These are phyloP conservation scores for Ochetophila trinervis DNA, from an alignment of 306 rosid species.

Conservation along the genomic window DNA sequence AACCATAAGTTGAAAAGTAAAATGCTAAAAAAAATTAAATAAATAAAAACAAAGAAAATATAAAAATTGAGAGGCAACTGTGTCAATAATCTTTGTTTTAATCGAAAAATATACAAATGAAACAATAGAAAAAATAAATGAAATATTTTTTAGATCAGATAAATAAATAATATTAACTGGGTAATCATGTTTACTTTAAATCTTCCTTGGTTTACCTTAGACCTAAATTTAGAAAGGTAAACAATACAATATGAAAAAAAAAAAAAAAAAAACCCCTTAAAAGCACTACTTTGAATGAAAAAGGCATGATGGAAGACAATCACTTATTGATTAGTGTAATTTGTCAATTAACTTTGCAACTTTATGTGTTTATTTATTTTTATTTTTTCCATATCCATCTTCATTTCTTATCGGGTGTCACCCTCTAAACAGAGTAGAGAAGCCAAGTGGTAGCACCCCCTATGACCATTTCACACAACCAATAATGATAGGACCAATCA, in stretches of 20 bases:
- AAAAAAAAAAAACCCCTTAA: not conserved
- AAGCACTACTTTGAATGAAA: not conserved
- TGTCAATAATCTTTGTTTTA: too few species aligned
- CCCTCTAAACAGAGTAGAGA: slow-evolving; percentile 6
- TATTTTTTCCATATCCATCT: slow-evolving; percentile 1
- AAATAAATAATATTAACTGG: too few species aligned
- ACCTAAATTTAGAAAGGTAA: not conserved
- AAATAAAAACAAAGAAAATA: too few species aligned
- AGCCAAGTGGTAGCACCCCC: slow-evolving; percentile 44
- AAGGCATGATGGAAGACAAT: slow-evolving; percentile 3
- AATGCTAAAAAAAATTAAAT: too few species aligned
- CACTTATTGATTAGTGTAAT: not conserved
- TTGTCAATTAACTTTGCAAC: slow-evolving; percentile 1
- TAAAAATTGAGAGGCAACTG: too few species aligned
- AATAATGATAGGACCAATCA: slow-evolving; percentile 32
- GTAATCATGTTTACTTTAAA: too few species aligned
- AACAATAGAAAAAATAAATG: too few species aligned
- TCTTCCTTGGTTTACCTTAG: too few species aligned
- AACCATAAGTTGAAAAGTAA: too few species aligned
- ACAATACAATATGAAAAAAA: not conserved
- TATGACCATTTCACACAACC: not conserved
- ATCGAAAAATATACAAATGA: too few species aligned
- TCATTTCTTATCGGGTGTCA: slow-evolving; percentile 15
- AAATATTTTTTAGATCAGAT: too few species aligned
- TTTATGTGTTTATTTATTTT: slow-evolving; percentile 7